Conservation (phyloP, 129 eudicot species). For the Escallonia rubra region DNA sequence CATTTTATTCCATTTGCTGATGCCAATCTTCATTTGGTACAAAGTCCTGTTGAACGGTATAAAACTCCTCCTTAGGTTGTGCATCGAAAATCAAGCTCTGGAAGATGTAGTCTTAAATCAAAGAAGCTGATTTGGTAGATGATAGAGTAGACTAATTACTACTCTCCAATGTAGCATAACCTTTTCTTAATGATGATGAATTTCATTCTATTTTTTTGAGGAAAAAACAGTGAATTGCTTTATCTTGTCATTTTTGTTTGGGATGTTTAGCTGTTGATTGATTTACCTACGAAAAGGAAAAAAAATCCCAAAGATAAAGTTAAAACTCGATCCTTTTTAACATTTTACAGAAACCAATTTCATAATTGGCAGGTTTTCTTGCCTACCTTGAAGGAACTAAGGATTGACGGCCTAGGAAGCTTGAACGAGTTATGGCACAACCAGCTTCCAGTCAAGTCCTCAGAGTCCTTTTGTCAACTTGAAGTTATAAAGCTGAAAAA, state of each 20-base stretch:
- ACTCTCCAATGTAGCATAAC: too few species aligned
- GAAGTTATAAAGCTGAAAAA: constrained; percentile 26
- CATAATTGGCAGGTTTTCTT: constrained; percentile 22
- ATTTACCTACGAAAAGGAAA: constrained; percentile 2
- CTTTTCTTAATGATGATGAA: not conserved
- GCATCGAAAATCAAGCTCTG: too few species aligned
- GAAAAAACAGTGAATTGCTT: not conserved
- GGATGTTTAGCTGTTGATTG: not conserved
- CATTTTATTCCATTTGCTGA: too few species aligned
- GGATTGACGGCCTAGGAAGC: constrained; percentile 23
- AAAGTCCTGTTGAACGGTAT: too few species aligned
- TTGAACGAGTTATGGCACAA: constrained; percentile 22
- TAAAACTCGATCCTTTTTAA: too few species aligned
- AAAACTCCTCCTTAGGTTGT: too few species aligned
- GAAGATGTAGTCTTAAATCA: too few species aligned
- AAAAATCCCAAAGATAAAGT: too few species aligned
- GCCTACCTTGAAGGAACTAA: constrained; percentile 39
- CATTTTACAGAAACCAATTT: constrained; percentile 10
- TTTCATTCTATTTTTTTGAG: not conserved
- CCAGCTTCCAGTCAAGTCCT: not conserved
- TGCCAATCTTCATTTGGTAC: too few species aligned
- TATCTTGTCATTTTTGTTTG: not conserved
- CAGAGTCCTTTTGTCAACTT: constrained; percentile 26
- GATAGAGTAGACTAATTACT: too few species aligned
- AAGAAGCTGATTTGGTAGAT: too few species aligned